These are phyloP conservation scores for Margaritispora aquatica DNA, from an alignment of 495 filamentous ascomycete genomes.

Conservation along the genomic window DNA sequence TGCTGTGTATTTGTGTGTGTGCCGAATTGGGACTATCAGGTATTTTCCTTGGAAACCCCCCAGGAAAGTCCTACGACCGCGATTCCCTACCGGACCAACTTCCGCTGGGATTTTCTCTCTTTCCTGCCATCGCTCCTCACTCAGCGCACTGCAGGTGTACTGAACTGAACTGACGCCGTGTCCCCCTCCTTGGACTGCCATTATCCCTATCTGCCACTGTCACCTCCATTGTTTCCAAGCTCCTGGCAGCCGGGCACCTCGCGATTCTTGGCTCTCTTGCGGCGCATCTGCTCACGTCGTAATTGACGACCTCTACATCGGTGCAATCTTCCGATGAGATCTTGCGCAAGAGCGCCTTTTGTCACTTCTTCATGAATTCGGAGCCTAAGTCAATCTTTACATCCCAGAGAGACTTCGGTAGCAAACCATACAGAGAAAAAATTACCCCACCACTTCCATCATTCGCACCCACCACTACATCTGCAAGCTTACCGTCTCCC, in stretches of 20 bases:
- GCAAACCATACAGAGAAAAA: constrained; percentile 2
- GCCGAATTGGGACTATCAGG: no score
- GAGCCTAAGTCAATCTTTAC: constrained; percentile 22
- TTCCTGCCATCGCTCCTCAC: not conserved
- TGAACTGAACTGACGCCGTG: no score
- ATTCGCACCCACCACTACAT: not conserved
- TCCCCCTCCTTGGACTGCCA: no score
- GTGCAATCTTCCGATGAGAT: not conserved
- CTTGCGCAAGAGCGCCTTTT: not conserved
- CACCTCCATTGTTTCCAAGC: no score
- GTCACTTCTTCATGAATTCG: constrained; percentile 12
- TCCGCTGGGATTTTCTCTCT: not conserved
- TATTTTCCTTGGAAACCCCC: no score
- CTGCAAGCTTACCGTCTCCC: not conserved
- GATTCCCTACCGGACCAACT: not conserved
- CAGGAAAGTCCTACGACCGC: no score
- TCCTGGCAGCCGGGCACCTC: no score
- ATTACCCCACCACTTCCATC: not conserved
- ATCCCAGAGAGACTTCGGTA: constrained; percentile 13
- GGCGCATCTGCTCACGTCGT: not conserved
- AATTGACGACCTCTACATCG: not conserved
- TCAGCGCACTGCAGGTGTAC: not conserved
- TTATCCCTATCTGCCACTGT: not conserved
- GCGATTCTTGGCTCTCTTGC: not conserved
- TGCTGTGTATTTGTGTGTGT: no score